Base-by-base conservation (phyloP, 2,329 filamentous ascomycete genomes). In the Truncatella angustata region DNA sequence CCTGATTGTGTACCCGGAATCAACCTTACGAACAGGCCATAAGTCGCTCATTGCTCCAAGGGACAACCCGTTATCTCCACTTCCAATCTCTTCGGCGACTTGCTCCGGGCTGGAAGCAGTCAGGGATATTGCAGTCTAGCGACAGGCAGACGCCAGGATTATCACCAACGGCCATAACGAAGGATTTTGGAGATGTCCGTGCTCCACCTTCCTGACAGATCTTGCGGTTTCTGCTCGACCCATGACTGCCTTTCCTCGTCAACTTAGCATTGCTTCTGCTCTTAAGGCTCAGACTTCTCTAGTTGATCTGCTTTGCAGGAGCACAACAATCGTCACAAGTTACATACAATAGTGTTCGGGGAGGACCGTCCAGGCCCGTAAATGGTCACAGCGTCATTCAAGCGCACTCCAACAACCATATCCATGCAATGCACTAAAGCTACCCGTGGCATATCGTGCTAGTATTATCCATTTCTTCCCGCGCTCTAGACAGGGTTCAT, bases 11-110 rank as follows among this genome's bases (percentile, higher is more conserved):
- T n/a, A n/a, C 40, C 40, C 21, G n/a, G 40, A 44, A 28, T n/a
- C 24, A 21, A 24, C 24, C 21, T 24, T 28, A 32, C 28, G 28
- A 16, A 44, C 14, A 24, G 40, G 23, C 40, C 40, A 44, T 35
- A 34, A 9, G 26, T 26, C 10, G 26, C 14, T 16, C 43, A 35
- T 30, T 32, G 43, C 43, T 46, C 28, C 43, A 24, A 49, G 45
- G 45, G 45, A 49, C n/a, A 36, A 18, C 45, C 45, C 45, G 45
- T 44, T 49, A 49, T 49, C 45, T 49, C 45, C 30, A 36, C 45
- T 23, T 49, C 32, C 32, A 49, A 49, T 36, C 45, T 35, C 45
- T 49, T 49, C 45, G 45, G 45, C 45, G 20, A 36, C 45, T 35
- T 18, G 14, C 45, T 49, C 45, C 45, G 45, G 32, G 12, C 40